Evolutionary conservation across 2,329 filamentous ascomycete genomes (phyloP), one percentile per base, ranked within the genome.

Genomic region (Exophiala oligosperma): DNA sequence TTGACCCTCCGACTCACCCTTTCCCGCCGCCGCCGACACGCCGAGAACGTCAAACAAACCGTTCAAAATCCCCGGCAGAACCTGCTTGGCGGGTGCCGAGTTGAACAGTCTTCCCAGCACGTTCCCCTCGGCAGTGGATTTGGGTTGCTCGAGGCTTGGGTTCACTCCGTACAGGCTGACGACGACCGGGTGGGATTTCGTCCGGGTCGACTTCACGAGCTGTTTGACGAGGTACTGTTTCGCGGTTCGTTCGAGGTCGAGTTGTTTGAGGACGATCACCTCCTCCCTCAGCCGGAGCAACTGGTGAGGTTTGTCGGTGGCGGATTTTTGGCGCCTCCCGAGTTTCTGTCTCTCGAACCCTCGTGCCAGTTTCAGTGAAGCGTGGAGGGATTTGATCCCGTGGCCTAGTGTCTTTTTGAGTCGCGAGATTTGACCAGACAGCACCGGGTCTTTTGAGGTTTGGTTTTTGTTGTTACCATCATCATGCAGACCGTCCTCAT

Each of bases 341-440:
- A 86, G 74, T 68, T 87, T 87, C 70, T 87, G 85, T 50, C 84
- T 76, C 70, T 88, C 85, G 63, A 87, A 84, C 9, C 81, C 81
- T 44, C 82, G 81, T 37, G 82, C 82, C 8, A 81, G 74, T 67
- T 84, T 85, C 44, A 87, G 76, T 1, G 81, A 82, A 26, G 76
- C 72, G 21, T 75, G 73, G 3, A 87, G 74, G 21, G 76, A 67
- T 56, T 79, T 78, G 44, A 78, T 76, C 26, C 78, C 79, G 48
- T 79, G 75, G 32, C 79, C 73, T 57, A 85, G 75, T 62, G 79
- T 77, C 53, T 76, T 70, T 38, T 74, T 72, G 2, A 81, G 67
- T 14, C 77, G 74, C 35, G 70, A 66, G 12, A 60, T 59, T 63
- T 73, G 73, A 48, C 73, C 66, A 3, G 68, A 64, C 35, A 71